Evolutionary conservation across 345 rosid species (phyloP), one percentile per base, ranked within the genome.

Genomic region (Heritiera fomes): DNA sequence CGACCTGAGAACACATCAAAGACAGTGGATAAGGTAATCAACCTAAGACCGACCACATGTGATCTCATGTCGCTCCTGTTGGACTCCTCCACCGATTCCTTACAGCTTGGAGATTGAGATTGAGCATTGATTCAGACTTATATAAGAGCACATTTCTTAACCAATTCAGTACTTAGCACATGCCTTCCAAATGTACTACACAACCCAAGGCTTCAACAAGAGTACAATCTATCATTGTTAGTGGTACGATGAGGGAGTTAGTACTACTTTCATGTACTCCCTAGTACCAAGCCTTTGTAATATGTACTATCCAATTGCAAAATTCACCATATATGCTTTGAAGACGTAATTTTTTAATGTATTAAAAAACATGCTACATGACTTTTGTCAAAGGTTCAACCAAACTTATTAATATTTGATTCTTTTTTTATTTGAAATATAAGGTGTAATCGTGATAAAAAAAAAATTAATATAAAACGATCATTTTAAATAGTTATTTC

Each of bases 1-100:
- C 84, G 84, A 84, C 87, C 82, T 84, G 87, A 84, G 87, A 81
- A 79, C 84, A 84, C 87, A 84, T 67, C 7, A 49, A 60, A 45
- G 23, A 46, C 58, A 4, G 63, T 9, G 38, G 56, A 61, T 23
- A 14, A 75, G 10, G 69, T 58, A 6, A 6, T 43, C 7, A 43
- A 43, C 8, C 45, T 43, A 43, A 7, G 8, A 53, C 6, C 1
- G 32, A 23, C 62, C 64, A 14, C 77, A 80, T 80, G 84, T 84
- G 86, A 28, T 84, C 68, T 50, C 65, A 75, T 55, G 84, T 84
- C 72, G 82, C 75, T 43, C 84, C 86, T 66, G 86, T 66, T 69
- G 86, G 86, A 69, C 75, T 76, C 73, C 84, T 66, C 77, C 80
- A 72, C 80, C 70, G 3, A 7, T 55, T 17, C 0, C 55, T 50